Evolutionary conservation across 495 filamentous ascomycete genomes (phyloP), one percentile per base, ranked within the genome.

Genomic region (Umbilicaria muhlenbergii): DNA sequence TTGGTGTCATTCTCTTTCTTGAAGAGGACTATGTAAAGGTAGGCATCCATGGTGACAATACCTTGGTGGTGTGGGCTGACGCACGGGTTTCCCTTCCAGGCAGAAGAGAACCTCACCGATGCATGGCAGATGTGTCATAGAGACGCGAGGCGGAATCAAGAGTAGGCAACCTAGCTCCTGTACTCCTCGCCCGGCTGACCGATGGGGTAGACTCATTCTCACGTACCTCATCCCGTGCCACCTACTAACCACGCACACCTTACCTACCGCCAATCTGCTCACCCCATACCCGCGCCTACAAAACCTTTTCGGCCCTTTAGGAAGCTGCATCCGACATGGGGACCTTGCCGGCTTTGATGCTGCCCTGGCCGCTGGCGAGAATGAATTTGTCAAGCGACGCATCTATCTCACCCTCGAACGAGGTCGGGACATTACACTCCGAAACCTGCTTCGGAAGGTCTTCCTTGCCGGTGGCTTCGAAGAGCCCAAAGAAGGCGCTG

Each of bases 351-450:
- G 76, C 15, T 98, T 96, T 54, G 91, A 94, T 47, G 62, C 75
- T 11, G 88, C 88, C 10, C 77, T 98, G 44, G 68, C 73, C 17
- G 76, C 77, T 3, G 80, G 81, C 11, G 85, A 94, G 58, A 75
- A 80, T 10, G 83, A 91, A 44, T 94, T 95, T 43, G 86, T 96
- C 38, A 88, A 82, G 59, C 75, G 86, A n/a, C 81, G 92, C 15
- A 94, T 96, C 50, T 96, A 94, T 60, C 72, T 98, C 12, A 94
- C 88, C 0, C 71, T 98, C 0, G 91, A 98, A 50, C 77, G 91
- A 6, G 85, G 86, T 3, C 78, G 89, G 8, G 92, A 98, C 49
- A 83, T 98, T 39, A 81, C 84, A 8, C 56, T 96, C 43, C 77
- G 91, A 11, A 98, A 96, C 53, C 63, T 98, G 0, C 73, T 94